phyloP scores from a whole-genome alignment of 805 yeast species.

The Ogataea philodendri region DNA sequence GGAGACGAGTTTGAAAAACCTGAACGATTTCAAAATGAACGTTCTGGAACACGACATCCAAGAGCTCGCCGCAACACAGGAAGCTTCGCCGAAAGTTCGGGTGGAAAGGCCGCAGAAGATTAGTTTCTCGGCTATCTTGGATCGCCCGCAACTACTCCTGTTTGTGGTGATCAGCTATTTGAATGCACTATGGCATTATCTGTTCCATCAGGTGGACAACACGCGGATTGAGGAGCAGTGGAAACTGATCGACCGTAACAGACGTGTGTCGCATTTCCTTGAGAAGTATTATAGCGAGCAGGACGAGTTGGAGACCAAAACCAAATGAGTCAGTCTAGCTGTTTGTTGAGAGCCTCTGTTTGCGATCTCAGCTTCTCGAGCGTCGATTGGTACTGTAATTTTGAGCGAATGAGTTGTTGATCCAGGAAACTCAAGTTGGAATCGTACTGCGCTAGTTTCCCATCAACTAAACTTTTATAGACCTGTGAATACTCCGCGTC shows the following conservation, averaged over 20 bases:
- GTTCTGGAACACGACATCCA: slow-evolving; percentile 22
- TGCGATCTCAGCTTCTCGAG: slow-evolving; percentile 10
- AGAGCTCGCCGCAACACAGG: slow-evolving; percentile 6
- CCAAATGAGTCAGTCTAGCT: slow-evolving; percentile 2
- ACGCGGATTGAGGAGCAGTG: slow-evolving; percentile 29
- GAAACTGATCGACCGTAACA: slow-evolving; percentile 30
- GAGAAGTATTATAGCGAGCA: slow-evolving; percentile 19
- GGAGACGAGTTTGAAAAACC: slow-evolving; percentile 48
- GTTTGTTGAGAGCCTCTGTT: slow-evolving; percentile 4
- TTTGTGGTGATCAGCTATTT: slow-evolving; percentile 24
- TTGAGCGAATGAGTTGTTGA: slow-evolving; percentile 5
- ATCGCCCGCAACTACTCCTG: slow-evolving; percentile 24
- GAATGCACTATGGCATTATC: slow-evolving; percentile 12
- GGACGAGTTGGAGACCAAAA: neutral
- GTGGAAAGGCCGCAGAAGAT: slow-evolving; percentile 7
- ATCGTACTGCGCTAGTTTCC: slow-evolving; percentile 15
- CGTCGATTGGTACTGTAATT: slow-evolving; percentile 12
- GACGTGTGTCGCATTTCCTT: slow-evolving; percentile 25
- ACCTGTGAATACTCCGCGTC: slow-evolving; percentile 21
- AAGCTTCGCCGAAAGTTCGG: neutral
- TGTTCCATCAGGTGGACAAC: slow-evolving; percentile 21
- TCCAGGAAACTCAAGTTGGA: slow-evolving; percentile 15
- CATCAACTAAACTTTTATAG: slow-evolving; percentile 17
- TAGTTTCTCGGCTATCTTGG: slow-evolving; percentile 7
- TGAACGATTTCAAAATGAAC: slow-evolving; percentile 37